These are phyloP conservation scores for Ochetophila trinervis DNA, from an alignment of 306 rosid species.

Conservation along the genomic window DNA sequence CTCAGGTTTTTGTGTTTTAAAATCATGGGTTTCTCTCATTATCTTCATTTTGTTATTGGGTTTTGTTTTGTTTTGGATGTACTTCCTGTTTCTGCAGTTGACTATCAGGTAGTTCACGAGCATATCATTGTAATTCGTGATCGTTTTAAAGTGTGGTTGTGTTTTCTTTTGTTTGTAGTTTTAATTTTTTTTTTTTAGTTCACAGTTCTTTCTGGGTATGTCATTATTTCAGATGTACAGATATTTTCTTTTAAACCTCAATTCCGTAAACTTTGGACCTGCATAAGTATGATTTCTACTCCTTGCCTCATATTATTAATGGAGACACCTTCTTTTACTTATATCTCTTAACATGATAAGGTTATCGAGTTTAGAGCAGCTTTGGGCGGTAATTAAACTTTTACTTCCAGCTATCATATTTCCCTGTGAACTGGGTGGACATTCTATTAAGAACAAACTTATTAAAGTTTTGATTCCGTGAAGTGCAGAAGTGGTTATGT, in stretches of 20 bases:
- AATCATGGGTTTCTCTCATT: neutral
- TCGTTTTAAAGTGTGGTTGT: neutral
- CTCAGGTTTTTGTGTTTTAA: neutral
- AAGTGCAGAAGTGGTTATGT: too few relatives aligned
- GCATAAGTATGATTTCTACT: neutral
- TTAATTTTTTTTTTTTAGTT: neutral
- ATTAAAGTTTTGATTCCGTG: neutral
- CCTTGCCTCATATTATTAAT: neutral
- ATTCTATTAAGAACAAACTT: neutral
- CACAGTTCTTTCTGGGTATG: neutral
- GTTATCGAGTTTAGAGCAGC: neutral
- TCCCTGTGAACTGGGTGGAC: neutral
- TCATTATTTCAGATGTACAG: neutral
- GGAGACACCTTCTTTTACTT: neutral
- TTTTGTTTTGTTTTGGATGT: neutral
- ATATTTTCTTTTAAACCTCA: too few relatives aligned
- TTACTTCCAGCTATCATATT: neutral
- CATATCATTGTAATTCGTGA: neutral
- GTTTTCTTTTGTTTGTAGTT: neutral
- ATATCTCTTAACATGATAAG: neutral
- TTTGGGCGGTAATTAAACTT: neutral
- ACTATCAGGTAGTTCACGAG: neutral
- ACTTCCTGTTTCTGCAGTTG: neutral
- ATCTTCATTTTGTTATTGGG: constrained; percentile 13
- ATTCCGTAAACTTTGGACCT: too few relatives aligned